phyloP scores from a whole-genome alignment of 768 basidiomycete genomes.

The Amanita phalloides region DNA sequence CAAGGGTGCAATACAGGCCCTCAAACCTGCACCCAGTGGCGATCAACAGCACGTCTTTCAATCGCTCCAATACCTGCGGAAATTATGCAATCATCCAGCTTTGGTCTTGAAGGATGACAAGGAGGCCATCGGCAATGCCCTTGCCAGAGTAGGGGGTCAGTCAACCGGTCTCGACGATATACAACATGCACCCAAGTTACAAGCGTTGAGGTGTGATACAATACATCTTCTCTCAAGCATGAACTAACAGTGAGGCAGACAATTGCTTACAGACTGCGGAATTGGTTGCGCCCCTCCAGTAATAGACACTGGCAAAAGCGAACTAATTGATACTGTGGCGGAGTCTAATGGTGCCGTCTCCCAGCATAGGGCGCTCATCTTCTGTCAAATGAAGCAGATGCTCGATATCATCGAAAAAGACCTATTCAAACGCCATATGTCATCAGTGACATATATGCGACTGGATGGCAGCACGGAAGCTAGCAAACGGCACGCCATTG shows the following conservation, averaged over 20 bases:
- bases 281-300: conserved; percentile 52
- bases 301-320: conserved; percentile 54
- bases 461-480: conserved; percentile 90
- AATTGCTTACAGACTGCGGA: conserved; percentile 90
- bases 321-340: conserved; percentile 49
- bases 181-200: conserved; percentile 86
- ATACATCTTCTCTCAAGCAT: neutral
- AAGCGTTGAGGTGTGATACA: conserved; percentile 68
- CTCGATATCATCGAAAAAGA: conserved; percentile 93
- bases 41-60: conserved; percentile 91
- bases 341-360: conserved; percentile 58
- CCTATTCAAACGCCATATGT: conserved; percentile 87
- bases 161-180: conserved; percentile 56
- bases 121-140: conserved; percentile 43
- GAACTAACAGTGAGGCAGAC: conserved; percentile 34
- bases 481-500: conserved; percentile 90
- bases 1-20: conserved; percentile 50
- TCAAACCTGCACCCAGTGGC: conserved; percentile 12
- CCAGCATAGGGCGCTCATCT: conserved; percentile 97
- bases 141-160: conserved; percentile 43
- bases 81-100: conserved; percentile 95
- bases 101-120: conserved; percentile 75
- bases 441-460: conserved; percentile 96
- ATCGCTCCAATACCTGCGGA: conserved; percentile 90
- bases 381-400: conserved; percentile 99